Evolutionary conservation across 148 eudicot species (phyloP).

Genomic region (Vaccinium vitisidaea): DNA sequence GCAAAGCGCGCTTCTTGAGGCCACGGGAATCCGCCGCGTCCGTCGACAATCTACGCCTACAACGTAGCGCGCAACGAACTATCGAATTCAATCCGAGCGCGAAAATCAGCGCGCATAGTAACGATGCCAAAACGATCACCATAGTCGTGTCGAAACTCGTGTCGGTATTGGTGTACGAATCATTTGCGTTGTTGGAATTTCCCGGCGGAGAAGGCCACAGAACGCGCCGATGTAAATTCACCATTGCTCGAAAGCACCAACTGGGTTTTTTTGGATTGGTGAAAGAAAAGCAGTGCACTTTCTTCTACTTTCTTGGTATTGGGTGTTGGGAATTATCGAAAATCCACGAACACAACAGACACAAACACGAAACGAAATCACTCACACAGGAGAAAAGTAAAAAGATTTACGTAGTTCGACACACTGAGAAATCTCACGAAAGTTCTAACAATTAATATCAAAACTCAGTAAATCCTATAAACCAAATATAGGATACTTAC

Average conservation of each 20-base stretch:
- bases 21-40: slow-evolving; percentile 26
- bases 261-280: background rate
- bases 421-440: background rate
- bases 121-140: slow-evolving; percentile 49
- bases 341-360: background rate
- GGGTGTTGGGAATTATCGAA: background rate
- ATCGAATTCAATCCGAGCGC: slow-evolving; percentile 50
- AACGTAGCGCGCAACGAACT: slow-evolving; percentile 42
- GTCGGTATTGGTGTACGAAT: slow-evolving; percentile 18
- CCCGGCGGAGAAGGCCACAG: background rate
- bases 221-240: slow-evolving; percentile 11
- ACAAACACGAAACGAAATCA: background rate
- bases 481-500: too few species aligned
- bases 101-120: slow-evolving; percentile 47
- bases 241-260: background rate
- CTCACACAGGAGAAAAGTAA: background rate
- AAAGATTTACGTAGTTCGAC: background rate
- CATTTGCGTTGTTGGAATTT: background rate
- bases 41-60: slow-evolving; percentile 23
- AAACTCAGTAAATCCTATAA: too few species aligned
- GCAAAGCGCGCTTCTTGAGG: slow-evolving; percentile 36
- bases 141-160: slow-evolving; percentile 46
- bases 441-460: background rate
- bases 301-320: background rate
- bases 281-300: background rate